These are phyloP conservation scores for Cyberlindnera maritima DNA, from an alignment of 805 yeast species.

Conservation along the genomic window DNA sequence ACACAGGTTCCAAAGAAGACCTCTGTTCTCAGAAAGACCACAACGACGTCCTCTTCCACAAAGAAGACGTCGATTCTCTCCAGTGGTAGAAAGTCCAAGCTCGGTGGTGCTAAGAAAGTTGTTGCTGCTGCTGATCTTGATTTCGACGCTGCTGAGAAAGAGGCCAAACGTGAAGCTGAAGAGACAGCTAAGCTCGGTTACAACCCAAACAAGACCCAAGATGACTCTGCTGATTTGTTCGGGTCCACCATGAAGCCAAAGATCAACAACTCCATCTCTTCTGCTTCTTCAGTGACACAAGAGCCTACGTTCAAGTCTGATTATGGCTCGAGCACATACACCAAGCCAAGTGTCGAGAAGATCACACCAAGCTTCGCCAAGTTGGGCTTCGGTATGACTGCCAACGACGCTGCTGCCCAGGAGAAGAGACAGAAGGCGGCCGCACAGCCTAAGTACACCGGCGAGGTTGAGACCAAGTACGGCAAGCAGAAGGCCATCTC, in stretches of 20 bases:
- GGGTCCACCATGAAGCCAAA: slow-evolving; percentile 12
- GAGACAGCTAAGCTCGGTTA: slow-evolving; percentile 47
- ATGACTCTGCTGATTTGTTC: slow-evolving; percentile 14
- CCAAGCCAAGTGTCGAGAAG: slow-evolving; percentile 32
- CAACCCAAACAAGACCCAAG: slow-evolving; percentile 32
- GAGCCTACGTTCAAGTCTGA: slow-evolving; percentile 20
- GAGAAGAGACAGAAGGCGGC: slow-evolving; percentile 44
- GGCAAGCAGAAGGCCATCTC: slow-evolving; percentile 94
- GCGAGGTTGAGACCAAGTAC: slow-evolving; percentile 71
- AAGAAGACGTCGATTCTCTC: slow-evolving; percentile 48
- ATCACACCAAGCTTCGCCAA: slow-evolving; percentile 72
- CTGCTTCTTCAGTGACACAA: slow-evolving; percentile 20
- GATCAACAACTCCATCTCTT: slow-evolving; percentile 8
- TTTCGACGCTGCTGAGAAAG: slow-evolving; percentile 66
- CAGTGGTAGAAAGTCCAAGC: slow-evolving; percentile 51
- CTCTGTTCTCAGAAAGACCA: slow-evolving; percentile 30
- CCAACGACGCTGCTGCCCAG: slow-evolving; percentile 51
- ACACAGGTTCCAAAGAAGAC: slow-evolving; percentile 28
- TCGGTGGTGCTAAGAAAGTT: slow-evolving; percentile 58
- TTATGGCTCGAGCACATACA: slow-evolving; percentile 1
- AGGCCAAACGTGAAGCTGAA: slow-evolving; percentile 81
- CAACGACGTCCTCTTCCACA: slow-evolving; percentile 26
- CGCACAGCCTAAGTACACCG: slow-evolving; percentile 63
- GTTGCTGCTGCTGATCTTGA: slow-evolving; percentile 51
- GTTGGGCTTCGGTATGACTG: slow-evolving; percentile 88